A percentile compares a stretch with the other conserved stretches of the same genome.
These are phyloP conservation scores for Podospora bellae-mahoneyi DNA, from an alignment of 495 filamentous ascomycete species.

Conservation along the genomic window DNA sequence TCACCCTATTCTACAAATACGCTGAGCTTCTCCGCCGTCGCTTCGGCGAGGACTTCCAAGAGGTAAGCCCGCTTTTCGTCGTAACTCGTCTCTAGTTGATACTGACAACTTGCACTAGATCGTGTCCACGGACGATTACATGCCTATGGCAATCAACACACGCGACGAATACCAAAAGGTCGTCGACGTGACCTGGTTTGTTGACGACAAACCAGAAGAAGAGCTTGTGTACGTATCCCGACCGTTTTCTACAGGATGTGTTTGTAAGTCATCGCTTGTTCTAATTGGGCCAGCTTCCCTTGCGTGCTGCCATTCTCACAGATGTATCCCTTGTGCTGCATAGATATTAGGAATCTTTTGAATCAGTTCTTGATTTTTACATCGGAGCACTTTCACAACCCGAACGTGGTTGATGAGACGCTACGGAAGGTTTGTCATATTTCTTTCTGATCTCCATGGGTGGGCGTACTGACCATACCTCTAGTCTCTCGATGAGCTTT, in stretches of 20 bases:
- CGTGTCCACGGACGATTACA: slow-evolving; percentile 95
- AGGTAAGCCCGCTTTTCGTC: slow-evolving; percentile 55
- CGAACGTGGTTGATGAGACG: slow-evolving; percentile 82
- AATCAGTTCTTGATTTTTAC: slow-evolving; percentile 96
- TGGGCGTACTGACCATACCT: slow-evolving; percentile 18
- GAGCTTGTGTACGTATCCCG: slow-evolving; percentile 63
- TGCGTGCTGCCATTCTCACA: slow-evolving; percentile 94
- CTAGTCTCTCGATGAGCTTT: slow-evolving; percentile 75
- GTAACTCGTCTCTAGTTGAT: slow-evolving; percentile 62
- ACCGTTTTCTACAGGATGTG: background rate
- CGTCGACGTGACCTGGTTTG: slow-evolving; percentile 89
- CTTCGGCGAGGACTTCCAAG: slow-evolving; percentile 90
- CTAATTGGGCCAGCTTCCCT: slow-evolving; percentile 60
- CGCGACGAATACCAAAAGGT: slow-evolving; percentile 94
- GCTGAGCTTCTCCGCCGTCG: slow-evolving; percentile 83
- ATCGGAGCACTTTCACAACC: slow-evolving; percentile 87
- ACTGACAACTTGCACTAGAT: slow-evolving; percentile 72
- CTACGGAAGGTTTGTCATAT: slow-evolving; percentile 58
- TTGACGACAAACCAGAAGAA: slow-evolving; percentile 69
- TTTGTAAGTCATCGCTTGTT: background rate
- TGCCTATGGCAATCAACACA: slow-evolving; percentile 94
- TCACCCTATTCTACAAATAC: slow-evolving; percentile 88
- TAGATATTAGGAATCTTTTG: slow-evolving; percentile 92
- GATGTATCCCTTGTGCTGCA: slow-evolving; percentile 98
- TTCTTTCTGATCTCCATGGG: background rate